Base-by-base conservation (phyloP, 257 asterid species). In the Perilla frutescens region DNA sequence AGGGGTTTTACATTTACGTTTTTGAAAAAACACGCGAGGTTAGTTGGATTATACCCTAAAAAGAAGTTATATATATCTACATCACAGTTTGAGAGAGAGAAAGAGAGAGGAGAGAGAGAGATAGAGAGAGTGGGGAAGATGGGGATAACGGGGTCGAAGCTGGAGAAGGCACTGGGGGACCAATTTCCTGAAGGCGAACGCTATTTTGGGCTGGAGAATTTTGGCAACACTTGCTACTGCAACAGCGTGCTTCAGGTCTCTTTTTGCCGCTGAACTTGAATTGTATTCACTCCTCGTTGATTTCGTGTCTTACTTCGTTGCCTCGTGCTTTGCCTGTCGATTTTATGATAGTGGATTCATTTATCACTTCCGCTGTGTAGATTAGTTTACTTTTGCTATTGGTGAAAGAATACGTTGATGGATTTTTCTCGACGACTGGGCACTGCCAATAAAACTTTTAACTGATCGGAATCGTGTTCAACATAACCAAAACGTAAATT, bases 101-200 rank as follows among this genome's bases (percentile, higher is more conserved):
- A 1, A 20, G 26, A 20, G 26, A 20, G 26, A 20, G 26, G 26
- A 20, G 26, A 20, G 26, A 3, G 55, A 20, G 26, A 3, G 55
- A n/a, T n/a, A n/a, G 26, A 20, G 26, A 20, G 26, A 3, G 55
- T 4, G 73, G n/a, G 61, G 37, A 58, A 73, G 32, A 84, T 84
- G 88, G 88, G 88, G 58, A 83, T 81, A 41, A 73, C 85, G 70
- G 88, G 88, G 72, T 84, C 88, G 76, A 84, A 76, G 67, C 76
- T 84, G 68, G 88, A 84, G 80, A 84, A 84, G 67, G 88, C 88
- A 20, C 59, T 84, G 77, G 88, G 88, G 10, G 88, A 84, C 41
- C 85, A 84, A 73, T 84, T 84, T 67, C 88, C 85, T 9, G 85
- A 84, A 71, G 85, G 88, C 77, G 88, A 84, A 62, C 74, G 88